Evolutionary conservation across 1,284 basidiomycete species (phyloP), one percentile per base, ranked within the genome.

Genomic region (Agaricales sp.): DNA sequence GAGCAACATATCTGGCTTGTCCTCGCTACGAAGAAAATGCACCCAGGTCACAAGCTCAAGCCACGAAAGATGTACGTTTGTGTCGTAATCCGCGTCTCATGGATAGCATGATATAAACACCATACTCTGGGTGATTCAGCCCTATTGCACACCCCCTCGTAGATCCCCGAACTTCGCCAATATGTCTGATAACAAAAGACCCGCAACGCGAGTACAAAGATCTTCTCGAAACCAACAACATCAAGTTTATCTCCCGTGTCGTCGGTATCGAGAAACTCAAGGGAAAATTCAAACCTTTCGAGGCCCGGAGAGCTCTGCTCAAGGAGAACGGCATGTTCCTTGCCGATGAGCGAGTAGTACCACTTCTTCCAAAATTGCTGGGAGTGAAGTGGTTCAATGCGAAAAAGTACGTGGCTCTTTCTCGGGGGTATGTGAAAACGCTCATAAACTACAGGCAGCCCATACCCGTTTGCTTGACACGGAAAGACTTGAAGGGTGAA

Each of bases 131-230:
- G 50, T 25, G 16, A 35, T 25, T 3, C 54, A 92, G 89, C 54
- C 80, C 87, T 21, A 74, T 97, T 45, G 80, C 78, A 38, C 77
- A 95, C 64, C 85, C 94, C 1, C 70, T 90, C 53, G 79, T 88
- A 60, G 92, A 87, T 69, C 92, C 84, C 13, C 80, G 83, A 49
- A 78, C 77, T 8, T 82, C 81, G 2, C 68, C 83, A 13, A 76
- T 98, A 46, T 98, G 94, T 63, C 74, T 99, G 48, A 83, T 99
- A 63, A 87, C 87, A 48, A 98, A 98, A 67, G 92, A 96, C 65
- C 95, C 96, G 4, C 95, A 98, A 63, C 71, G 95, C 49, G 78
- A 92, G 63, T 98, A 96, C 76, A 98, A 98, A 67, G 91, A 96
- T 63, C 77, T 96, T 16, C 73, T 99, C 20, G 82, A 81, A 47